These are phyloP conservation scores for Chaetomium fimeti DNA, from an alignment of 495 filamentous ascomycete species.

Conservation along the genomic window DNA sequence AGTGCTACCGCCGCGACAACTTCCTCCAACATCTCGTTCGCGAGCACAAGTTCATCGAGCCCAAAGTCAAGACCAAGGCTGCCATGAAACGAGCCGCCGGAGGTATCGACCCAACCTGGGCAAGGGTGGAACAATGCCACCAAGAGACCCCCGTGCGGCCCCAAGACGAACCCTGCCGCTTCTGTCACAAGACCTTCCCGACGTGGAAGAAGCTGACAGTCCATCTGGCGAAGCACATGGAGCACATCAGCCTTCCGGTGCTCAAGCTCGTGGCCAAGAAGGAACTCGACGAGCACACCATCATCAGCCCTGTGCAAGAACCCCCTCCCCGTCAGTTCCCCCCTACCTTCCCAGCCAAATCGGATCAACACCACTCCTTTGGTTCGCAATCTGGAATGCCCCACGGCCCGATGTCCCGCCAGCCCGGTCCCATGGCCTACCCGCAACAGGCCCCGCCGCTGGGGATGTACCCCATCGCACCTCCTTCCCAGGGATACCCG, in stretches of 20 bases:
- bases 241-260: constrained; percentile 85
- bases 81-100: constrained; percentile 53
- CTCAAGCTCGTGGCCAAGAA: constrained; percentile 66
- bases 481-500: constrained; percentile 5
- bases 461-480: constrained; percentile 13
- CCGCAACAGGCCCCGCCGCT: constrained; percentile 8
- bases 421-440: constrained; percentile 27
- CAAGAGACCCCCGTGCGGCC: constrained; percentile 64
- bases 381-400: constrained; percentile 13
- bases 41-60: constrained; percentile 86
- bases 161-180: constrained; percentile 80
- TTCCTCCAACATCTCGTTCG: constrained; percentile 93
- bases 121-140: constrained; percentile 76
- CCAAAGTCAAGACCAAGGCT: constrained; percentile 61
- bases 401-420: constrained; percentile 8
- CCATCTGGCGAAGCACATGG: constrained; percentile 96
- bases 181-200: constrained; percentile 78
- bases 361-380: constrained; percentile 38
- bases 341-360: constrained; percentile 35
- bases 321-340: constrained; percentile 45
- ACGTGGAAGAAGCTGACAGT: constrained; percentile 94
- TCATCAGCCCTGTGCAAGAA: constrained; percentile 63
- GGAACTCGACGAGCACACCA: constrained; percentile 57
- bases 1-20: constrained; percentile 89
- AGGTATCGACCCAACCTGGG: constrained; percentile 64